Evolutionary conservation across 2,329 filamentous ascomycete genomes (phyloP).

Genomic region (Stagonosporopsis chrysanthemi): DNA sequence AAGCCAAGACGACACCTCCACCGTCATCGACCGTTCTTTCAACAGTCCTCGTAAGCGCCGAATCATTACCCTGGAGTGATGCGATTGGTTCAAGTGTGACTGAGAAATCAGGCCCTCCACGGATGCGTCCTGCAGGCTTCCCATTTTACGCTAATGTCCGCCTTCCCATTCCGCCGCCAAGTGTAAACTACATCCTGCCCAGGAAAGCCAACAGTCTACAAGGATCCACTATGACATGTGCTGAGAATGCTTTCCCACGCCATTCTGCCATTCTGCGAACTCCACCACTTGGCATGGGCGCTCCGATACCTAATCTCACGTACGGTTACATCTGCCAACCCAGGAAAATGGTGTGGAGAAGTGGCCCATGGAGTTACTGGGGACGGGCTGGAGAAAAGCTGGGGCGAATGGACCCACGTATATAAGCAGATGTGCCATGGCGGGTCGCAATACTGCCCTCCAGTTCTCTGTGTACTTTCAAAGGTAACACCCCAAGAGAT

Average conservation of each 20-base stretch:
- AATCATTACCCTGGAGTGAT: not conserved
- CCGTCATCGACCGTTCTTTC: conserved; percentile 18
- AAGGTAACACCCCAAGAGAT: not conserved
- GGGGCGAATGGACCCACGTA: conserved; percentile 6
- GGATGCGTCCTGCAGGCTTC: conserved; percentile 22
- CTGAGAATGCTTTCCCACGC: conserved; percentile 24
- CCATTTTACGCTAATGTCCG: conserved; percentile 7
- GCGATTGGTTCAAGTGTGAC: conserved; percentile 6
- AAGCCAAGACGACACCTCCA: conserved; percentile 15
- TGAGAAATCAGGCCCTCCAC: conserved; percentile 4
- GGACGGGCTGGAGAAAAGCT: conserved; percentile 13
- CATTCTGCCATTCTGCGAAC: conserved; percentile 8
- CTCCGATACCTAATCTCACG: conserved; percentile 21
- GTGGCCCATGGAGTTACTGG: conserved; percentile 22
- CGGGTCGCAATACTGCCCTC: not conserved
- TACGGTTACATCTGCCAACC: conserved; percentile 40
- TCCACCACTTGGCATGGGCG: conserved; percentile 23
- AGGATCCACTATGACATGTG: conserved; percentile 41
- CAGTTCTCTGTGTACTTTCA: not conserved
- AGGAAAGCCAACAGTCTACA: conserved; percentile 25
- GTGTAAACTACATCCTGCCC: conserved; percentile 25
- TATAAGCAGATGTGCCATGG: conserved; percentile 12
- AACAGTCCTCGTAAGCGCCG: conserved; percentile 1
- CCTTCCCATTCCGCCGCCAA: conserved; percentile 29
- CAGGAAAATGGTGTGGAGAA: conserved; percentile 23